Conservation (phyloP, 345 rosid species). For the Cochlearia excelsa region DNA sequence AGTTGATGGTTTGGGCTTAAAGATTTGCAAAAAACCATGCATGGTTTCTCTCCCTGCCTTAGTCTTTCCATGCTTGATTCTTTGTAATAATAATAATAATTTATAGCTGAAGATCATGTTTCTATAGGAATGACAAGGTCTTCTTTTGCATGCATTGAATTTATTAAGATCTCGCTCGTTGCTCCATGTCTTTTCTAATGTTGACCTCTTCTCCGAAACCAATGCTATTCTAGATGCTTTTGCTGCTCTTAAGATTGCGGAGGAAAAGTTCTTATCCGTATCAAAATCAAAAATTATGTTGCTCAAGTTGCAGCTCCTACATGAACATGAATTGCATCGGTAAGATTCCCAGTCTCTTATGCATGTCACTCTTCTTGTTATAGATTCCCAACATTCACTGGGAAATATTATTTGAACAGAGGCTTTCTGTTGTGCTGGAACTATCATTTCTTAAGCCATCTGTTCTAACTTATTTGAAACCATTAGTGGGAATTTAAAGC, state of each 20-base stretch:
- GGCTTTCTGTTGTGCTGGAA: neutral
- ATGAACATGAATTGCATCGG: no score
- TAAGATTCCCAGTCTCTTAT: no score
- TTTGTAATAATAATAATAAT: neutral
- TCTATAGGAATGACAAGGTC: no score
- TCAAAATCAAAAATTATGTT: constrained; percentile 69
- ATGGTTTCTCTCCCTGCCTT: constrained; percentile 12
- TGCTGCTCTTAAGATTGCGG: no score
- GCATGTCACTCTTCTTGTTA: no score
- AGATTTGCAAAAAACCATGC: constrained; percentile 54
- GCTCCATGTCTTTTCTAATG: no score
- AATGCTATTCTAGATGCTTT: no score
- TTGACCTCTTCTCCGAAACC: no score
- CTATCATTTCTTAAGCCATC: constrained; percentile 3
- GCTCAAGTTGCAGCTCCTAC: no score
- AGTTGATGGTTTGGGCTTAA: constrained; percentile 83
- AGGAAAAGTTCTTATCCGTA: constrained; percentile 41
- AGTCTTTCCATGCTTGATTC: constrained; percentile 4
- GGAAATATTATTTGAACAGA: neutral
- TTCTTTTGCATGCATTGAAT: no score
- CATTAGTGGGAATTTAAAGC: constrained; percentile 73
- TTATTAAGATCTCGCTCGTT: no score
- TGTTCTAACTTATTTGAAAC: constrained; percentile 25
- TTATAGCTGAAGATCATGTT: constrained; percentile 5
- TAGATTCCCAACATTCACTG: constrained; percentile 12